Evolutionary conservation across 176 grass and related monocot species (phyloP).

Genomic region (Guadua angustifolia): DNA sequence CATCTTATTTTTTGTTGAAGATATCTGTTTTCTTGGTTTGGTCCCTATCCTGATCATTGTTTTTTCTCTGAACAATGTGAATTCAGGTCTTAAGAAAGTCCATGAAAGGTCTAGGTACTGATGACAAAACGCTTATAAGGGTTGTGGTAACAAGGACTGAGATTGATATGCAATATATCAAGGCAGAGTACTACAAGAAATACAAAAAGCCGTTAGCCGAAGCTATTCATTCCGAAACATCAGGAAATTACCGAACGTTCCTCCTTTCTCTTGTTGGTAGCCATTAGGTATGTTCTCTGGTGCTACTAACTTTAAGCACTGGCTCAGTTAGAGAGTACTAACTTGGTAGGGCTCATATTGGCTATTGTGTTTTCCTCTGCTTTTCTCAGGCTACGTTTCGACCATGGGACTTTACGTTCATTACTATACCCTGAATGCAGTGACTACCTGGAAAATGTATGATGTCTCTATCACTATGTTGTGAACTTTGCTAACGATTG

Average conservation of each 20-base stretch:
- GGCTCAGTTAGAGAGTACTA: background rate
- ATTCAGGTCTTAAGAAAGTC: slow-evolving; percentile 82
- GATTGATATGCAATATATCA: slow-evolving; percentile 99
- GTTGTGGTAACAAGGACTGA: slow-evolving; percentile 82
- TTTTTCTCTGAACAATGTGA: background rate
- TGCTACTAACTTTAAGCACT: slow-evolving; percentile 8
- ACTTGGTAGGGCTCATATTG: slow-evolving; percentile 1
- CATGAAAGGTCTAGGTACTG: slow-evolving; percentile 91
- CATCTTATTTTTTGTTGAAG: background rate
- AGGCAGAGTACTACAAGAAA: slow-evolving; percentile 80
- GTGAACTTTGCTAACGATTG: slow-evolving; percentile 10
- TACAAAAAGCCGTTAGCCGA: slow-evolving; percentile 72
- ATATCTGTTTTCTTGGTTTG: background rate
- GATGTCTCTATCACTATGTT: slow-evolving; percentile 9
- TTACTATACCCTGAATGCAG: slow-evolving; percentile 29
- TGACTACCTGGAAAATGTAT: slow-evolving; percentile 19
- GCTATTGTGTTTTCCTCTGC: background rate
- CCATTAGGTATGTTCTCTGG: slow-evolving; percentile 54
- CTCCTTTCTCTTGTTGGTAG: slow-evolving; percentile 83
- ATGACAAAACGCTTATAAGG: slow-evolving; percentile 82
- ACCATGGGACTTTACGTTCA: slow-evolving; percentile 9
- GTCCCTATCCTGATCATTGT: slow-evolving; percentile 6
- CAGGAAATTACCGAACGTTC: slow-evolving; percentile 83
- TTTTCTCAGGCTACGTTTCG: slow-evolving; percentile 38
- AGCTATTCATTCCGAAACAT: slow-evolving; percentile 86